These are phyloP conservation scores for Aspergillus pseudoviridinutans DNA, from an alignment of 2,329 filamentous ascomycete species.

Conservation along the genomic window DNA sequence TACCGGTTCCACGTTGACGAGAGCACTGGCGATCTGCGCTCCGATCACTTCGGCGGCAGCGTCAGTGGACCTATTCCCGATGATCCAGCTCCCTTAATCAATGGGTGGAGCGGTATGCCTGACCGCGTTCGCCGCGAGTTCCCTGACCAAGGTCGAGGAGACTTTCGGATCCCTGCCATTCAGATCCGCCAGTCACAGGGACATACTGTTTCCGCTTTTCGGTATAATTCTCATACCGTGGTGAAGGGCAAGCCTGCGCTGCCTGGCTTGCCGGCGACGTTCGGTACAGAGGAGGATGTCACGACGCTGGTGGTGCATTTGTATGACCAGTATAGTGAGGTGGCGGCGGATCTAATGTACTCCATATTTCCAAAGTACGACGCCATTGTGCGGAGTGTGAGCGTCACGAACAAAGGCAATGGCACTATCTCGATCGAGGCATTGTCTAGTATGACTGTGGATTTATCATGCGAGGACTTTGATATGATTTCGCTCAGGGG, in stretches of 20 bases:
- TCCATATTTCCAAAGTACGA: constrained; percentile 61
- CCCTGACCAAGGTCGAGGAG: constrained; percentile 60
- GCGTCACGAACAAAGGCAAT: constrained; percentile 57
- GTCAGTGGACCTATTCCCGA: constrained; percentile 51
- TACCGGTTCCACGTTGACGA: constrained; percentile 63
- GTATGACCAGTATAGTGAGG: constrained; percentile 55
- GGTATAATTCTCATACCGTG: constrained; percentile 56
- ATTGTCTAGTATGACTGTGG: constrained; percentile 59
- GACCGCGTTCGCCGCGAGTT: constrained; percentile 58
- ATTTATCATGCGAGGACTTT: constrained; percentile 57
- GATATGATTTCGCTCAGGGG: constrained; percentile 58
- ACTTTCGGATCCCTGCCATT: constrained; percentile 60
- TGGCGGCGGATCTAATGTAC: constrained; percentile 58
- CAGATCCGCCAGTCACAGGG: constrained; percentile 57
- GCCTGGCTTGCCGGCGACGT: constrained; percentile 57
- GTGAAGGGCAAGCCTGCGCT: constrained; percentile 54
- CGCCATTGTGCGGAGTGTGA: constrained; percentile 59
- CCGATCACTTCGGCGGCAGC: constrained; percentile 59
- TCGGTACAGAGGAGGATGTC: constrained; percentile 53
- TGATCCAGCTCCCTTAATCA: constrained; percentile 28
- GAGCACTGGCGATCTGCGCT: constrained; percentile 52
- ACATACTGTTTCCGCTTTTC: constrained; percentile 56
- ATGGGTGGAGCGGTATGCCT: constrained; percentile 53
- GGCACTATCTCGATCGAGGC: constrained; percentile 52
- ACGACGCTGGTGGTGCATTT: constrained; percentile 57